Conservation (phyloP, 2,329 filamentous ascomycete genomes). For the Botrytis deweyae region DNA sequence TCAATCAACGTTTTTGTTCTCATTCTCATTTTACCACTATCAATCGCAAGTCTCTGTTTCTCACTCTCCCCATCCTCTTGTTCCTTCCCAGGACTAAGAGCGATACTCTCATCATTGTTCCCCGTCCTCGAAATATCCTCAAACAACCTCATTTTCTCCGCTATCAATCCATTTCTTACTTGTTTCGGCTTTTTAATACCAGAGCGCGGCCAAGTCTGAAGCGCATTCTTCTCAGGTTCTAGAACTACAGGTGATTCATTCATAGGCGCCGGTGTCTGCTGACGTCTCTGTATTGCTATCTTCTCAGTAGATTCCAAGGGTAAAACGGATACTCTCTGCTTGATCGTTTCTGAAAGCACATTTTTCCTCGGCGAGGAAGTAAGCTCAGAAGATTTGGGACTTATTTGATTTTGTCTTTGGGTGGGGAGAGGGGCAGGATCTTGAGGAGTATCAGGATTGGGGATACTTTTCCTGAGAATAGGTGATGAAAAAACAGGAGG, state of each 20-base stretch:
- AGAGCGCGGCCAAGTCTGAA: constrained; percentile 8
- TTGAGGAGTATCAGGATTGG: background rate
- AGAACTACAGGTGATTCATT: background rate
- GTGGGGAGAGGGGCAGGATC: background rate
- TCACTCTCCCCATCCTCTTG: constrained; percentile 19
- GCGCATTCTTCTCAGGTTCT: background rate
- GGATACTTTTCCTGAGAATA: background rate
- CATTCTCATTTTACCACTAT: background rate
- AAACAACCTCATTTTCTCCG: constrained; percentile 34
- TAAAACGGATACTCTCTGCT: background rate
- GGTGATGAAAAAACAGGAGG: background rate
- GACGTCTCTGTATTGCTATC: background rate
- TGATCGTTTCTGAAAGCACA: background rate
- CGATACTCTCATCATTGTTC: background rate
- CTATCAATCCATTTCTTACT: constrained; percentile 28
- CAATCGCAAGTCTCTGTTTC: background rate
- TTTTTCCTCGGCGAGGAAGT: background rate
- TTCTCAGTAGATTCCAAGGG: background rate
- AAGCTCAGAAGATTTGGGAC: background rate
- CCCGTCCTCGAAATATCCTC: constrained; percentile 23
- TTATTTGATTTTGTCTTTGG: background rate
- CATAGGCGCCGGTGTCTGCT: background rate
- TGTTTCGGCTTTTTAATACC: background rate
- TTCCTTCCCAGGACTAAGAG: background rate
- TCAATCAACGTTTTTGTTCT: background rate